Percentiles rank a stretch among this genome's conserved stretches.
Evolutionary conservation across 768 basidiomycete species (phyloP).

Genomic region (Rubroboletus pulcherrimus): DNA sequence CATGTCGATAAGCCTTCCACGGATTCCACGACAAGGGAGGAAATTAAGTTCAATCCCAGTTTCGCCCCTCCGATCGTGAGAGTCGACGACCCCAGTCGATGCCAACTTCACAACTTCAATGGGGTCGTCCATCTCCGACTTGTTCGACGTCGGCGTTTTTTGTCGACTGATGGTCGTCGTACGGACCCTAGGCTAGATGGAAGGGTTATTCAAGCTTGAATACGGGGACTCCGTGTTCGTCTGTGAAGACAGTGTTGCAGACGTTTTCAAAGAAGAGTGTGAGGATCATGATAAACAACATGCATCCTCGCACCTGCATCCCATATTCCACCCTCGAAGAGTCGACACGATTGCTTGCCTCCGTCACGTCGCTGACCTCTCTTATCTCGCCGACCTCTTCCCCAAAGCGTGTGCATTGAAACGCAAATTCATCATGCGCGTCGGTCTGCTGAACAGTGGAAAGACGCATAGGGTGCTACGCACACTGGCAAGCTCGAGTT

Average conservation of each 20-base stretch:
- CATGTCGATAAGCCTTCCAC: background rate
- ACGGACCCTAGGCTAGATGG: slow-evolving; percentile 4
- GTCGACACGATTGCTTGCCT: too few species aligned
- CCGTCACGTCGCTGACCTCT: too few species aligned
- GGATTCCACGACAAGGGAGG: slow-evolving; percentile 18
- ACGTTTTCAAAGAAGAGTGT: slow-evolving; percentile 24
- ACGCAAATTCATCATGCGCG: slow-evolving; percentile 90
- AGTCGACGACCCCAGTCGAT: slow-evolving; percentile 25
- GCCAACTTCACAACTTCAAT: slow-evolving; percentile 32
- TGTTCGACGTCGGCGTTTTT: background rate
- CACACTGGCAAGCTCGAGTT: slow-evolving; percentile 69
- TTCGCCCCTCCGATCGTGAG: slow-evolving; percentile 28
- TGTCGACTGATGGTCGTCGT: slow-evolving; percentile 21
- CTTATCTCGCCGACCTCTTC: slow-evolving; percentile 35
- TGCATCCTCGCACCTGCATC: too few species aligned
- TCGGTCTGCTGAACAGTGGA: slow-evolving; percentile 95
- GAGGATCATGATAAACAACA: slow-evolving; percentile 18
- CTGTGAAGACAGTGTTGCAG: slow-evolving; percentile 26
- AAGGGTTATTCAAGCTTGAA: slow-evolving; percentile 28
- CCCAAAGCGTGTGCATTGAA: slow-evolving; percentile 52
- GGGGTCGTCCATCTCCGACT: slow-evolving; percentile 11
- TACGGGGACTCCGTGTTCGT: slow-evolving; percentile 24
- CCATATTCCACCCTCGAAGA: too few species aligned
- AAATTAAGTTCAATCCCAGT: slow-evolving; percentile 22
- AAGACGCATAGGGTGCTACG: slow-evolving; percentile 93